Evolutionary conservation across 73 alveolate species (phyloP).

Genomic region (Uronychia binucleata): DNA sequence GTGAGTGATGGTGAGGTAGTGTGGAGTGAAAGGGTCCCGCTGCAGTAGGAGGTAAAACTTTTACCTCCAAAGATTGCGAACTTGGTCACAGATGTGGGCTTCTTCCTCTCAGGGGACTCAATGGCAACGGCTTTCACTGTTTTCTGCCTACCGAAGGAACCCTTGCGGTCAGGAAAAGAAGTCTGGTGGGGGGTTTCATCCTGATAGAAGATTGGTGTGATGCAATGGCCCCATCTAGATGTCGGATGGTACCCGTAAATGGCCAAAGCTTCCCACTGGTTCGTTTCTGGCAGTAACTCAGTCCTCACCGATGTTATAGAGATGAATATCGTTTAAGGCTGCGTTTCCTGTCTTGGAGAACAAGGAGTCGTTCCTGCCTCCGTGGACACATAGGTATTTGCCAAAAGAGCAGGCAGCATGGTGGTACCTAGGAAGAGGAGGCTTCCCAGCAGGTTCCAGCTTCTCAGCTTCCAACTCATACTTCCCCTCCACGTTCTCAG

Average conservation of each 20-base stretch:
- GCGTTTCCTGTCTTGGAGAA: slow-evolving; percentile 3
- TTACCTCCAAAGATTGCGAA: neutral
- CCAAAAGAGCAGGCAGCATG: slow-evolving; percentile 59
- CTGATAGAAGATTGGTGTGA: neutral
- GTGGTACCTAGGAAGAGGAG: slow-evolving; percentile 64
- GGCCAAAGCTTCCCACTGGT: neutral
- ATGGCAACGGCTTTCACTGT: neutral
- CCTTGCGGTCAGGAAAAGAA: neutral
- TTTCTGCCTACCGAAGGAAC: neutral
- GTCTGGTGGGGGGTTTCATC: neutral
- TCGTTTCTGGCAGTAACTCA: neutral
- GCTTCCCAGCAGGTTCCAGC: slow-evolving; percentile 29
- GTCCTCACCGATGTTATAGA: neutral
- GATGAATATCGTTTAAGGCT: slow-evolving; percentile 11
- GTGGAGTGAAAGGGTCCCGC: neutral
- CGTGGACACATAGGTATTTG: slow-evolving; percentile 4
- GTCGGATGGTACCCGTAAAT: neutral
- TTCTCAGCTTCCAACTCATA: neutral
- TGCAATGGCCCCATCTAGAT: slow-evolving; percentile 1
- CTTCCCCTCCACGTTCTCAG: neutral
- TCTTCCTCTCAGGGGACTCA: neutral
- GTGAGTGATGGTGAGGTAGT: no score
- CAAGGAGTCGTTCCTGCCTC: slow-evolving; percentile 33
- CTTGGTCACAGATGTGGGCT: neutral
- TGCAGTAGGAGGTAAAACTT: neutral